phyloP scores from a whole-genome alignment of 176 grass and related monocot genomes.

The Puccinellia tenuiflora region DNA sequence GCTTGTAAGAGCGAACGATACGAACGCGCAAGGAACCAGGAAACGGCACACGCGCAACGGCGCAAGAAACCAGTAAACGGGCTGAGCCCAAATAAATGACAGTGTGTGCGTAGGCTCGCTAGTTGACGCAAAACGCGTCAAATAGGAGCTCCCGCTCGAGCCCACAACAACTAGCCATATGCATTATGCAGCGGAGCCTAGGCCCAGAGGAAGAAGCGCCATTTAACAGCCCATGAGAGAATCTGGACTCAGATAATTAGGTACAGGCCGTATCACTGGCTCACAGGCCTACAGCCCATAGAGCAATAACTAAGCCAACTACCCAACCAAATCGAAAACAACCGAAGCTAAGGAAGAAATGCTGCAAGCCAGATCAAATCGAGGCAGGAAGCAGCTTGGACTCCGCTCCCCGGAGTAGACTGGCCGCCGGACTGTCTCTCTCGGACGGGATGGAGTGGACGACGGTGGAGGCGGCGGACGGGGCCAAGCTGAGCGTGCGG shows the following conservation, averaged over 20 bases:
- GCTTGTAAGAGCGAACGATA: no score
- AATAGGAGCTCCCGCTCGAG: no score
- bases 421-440: background rate
- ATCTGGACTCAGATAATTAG: background rate
- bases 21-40: no score
- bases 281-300: background rate
- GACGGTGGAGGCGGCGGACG: constrained; percentile 73
- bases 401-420: constrained; percentile 6
- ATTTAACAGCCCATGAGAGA: no score
- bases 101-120: no score
- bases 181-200: no score
- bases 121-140: no score
- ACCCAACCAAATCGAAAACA: background rate
- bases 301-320: constrained; percentile 5
- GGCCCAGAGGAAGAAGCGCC: no score
- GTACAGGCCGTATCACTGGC: background rate
- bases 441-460: constrained; percentile 47
- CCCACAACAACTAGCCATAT: no score
- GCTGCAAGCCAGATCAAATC: constrained; percentile 22
- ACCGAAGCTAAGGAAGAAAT: background rate
- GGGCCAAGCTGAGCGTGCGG: constrained; percentile 65
- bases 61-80: no score
- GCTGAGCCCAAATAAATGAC: no score
- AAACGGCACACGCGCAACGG: no score
- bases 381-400: background rate